Evolutionary conservation across 805 yeast species (phyloP), one percentile per base, ranked within the genome.

Genomic region (Myxozyma neglecta): DNA sequence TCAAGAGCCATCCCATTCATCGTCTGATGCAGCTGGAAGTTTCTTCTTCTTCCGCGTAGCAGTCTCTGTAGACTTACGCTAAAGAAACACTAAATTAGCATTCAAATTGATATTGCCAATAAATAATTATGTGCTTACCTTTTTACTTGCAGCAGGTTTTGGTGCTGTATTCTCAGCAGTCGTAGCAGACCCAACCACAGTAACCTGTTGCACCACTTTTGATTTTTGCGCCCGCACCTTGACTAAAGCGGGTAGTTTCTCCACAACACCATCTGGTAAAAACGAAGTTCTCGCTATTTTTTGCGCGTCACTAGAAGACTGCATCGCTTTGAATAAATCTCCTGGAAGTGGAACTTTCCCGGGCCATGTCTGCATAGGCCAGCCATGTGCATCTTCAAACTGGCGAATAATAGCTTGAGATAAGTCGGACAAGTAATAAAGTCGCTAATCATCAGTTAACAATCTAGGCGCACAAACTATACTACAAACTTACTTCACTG

Each of bases 301-400:
- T 62, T 85, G 87, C 1, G 90, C 87, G 63, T 84, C 87, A 14
- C 77, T 75, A 1, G 82, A 71, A n/a, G 82, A 77, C 8, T 77
- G 76, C 79, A 87, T 83, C 1, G 88, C 83, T n/a, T 79, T 75
- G 73, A 81, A 90, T 8, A 89, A 71, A 70, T 90, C 97, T n/a
- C 79, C 74, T 0, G 93, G 86, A 18, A 90, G 72, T 18, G 83
- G 82, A 16, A 88, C 73, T 68, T 86, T 88, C 1, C 93, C 96
- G 0, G 96, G 96, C 85, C 92, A 91, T 0, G 91, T 85, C 29
- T 86, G 82, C 59, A 88, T 77, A 24, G 81, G 81, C 96, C 96
- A 90, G 49, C 79, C 80, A 68, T 81, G 85, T 29, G 74, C 69
- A 9, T 82, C 85, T 47, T 86, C 82, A 29, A 84, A 74, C 59